Percentiles rank a stretch among this genome's conserved stretches.
These are phyloP conservation scores for Acacia melanoxylon DNA, from an alignment of 306 rosid genomes.

Conservation along the genomic window DNA sequence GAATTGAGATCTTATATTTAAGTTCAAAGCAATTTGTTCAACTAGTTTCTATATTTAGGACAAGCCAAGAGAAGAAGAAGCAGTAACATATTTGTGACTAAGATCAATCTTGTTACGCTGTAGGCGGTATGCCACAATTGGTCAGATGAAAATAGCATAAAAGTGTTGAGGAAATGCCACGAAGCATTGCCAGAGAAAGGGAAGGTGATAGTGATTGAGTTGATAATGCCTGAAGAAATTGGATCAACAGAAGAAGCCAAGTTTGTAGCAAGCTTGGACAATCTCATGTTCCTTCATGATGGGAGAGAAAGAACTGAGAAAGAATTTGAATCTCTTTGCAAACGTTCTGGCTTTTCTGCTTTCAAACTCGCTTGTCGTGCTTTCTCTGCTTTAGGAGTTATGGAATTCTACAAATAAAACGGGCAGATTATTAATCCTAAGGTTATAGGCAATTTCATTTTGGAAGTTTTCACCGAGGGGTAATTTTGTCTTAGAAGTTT, in stretches of 20 bases:
- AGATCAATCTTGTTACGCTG: too few relatives aligned
- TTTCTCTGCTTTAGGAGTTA: neutral
- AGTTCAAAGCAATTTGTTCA: too few relatives aligned
- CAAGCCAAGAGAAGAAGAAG: too few relatives aligned
- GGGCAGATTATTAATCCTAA: too few relatives aligned
- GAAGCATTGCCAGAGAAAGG: constrained; percentile 33
- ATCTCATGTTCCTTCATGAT: constrained; percentile 6
- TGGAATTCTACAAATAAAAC: neutral
- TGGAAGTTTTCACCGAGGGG: too few relatives aligned
- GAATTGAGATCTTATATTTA: too few relatives aligned
- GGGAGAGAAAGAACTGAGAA: constrained; percentile 7
- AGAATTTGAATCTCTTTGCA: neutral
- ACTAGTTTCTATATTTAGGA: too few relatives aligned
- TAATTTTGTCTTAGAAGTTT: too few relatives aligned
- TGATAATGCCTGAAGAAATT: constrained; percentile 15
- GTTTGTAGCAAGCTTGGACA: neutral
- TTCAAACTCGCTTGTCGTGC: constrained; percentile 2
- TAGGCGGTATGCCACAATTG: neutral
- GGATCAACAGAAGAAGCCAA: constrained; percentile 1
- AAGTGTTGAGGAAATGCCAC: constrained; percentile 1
- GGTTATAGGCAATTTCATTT: too few relatives aligned
- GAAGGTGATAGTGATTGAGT: constrained; percentile 30
- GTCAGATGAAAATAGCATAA: constrained; percentile 25
- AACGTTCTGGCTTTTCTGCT: neutral
- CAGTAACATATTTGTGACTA: too few relatives aligned